These are phyloP conservation scores for Neurospora tetraspora DNA, from an alignment of 495 filamentous ascomycete genomes.

Conservation along the genomic window DNA sequence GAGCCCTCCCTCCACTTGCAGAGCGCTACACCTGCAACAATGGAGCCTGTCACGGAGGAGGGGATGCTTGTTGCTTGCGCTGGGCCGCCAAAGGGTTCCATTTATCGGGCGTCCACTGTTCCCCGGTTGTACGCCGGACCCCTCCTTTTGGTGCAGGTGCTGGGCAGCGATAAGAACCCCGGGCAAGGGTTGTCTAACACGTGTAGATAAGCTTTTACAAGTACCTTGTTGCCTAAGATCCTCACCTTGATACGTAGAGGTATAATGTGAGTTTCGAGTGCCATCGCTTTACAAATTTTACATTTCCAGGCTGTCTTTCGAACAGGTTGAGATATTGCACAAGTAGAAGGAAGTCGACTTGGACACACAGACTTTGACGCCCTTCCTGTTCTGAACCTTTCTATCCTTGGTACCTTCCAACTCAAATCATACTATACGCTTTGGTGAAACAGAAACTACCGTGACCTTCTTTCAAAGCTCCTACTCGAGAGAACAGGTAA, in stretches of 20 bases:
- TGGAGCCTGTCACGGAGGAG: background rate
- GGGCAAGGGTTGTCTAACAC: background rate
- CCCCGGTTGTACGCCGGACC: background rate
- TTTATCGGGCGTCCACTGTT: background rate
- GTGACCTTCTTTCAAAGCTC: background rate
- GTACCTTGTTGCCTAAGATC: background rate
- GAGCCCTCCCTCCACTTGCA: background rate
- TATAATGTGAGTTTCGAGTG: background rate
- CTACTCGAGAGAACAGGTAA: background rate
- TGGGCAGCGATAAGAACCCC: background rate
- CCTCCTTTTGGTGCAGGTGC: background rate
- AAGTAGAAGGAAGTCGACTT: background rate
- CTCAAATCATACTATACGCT: background rate
- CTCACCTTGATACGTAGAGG: background rate
- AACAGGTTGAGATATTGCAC: background rate
- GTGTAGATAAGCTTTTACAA: background rate
- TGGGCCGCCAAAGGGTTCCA: background rate
- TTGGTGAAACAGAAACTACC: background rate
- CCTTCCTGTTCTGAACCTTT: background rate
- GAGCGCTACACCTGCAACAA: background rate
- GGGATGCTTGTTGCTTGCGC: background rate
- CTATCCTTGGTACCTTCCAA: background rate
- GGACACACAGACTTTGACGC: background rate
- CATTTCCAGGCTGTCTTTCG: background rate
- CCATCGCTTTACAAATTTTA: background rate